phyloP scores from a whole-genome alignment of 805 yeast species.

The Wickerhamiella australiensis region DNA sequence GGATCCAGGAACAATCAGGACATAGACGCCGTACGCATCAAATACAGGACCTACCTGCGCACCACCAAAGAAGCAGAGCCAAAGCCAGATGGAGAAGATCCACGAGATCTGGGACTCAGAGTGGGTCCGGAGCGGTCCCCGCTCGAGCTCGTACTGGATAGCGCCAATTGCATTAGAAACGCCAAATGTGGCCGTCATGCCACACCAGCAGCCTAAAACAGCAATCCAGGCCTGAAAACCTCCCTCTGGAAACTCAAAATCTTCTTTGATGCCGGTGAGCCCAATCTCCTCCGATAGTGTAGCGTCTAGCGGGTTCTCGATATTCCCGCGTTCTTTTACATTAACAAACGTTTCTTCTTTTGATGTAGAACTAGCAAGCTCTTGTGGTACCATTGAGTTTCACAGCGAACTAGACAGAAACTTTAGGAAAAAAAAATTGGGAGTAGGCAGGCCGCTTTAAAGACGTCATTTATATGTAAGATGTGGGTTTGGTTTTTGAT shows the following conservation, averaged over 20 bases:
- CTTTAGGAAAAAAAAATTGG: no score
- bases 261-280: not conserved
- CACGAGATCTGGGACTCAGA: conserved; percentile 47
- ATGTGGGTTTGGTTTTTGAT: not conserved
- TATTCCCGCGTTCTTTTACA: not conserved
- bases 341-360: not conserved
- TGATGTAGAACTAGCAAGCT: not conserved
- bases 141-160: conserved; percentile 48
- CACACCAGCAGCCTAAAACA: conserved; percentile 45
- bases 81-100: conserved; percentile 42
- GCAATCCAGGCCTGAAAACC: conserved; percentile 46
- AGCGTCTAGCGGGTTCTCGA: not conserved
- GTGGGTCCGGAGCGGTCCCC: conserved; percentile 37
- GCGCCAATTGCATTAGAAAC: conserved; percentile 55
- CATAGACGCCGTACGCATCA: conserved; percentile 45
- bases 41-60: conserved; percentile 41
- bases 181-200: conserved; percentile 50
- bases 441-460: no score
- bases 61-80: conserved; percentile 34
- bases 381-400: not conserved
- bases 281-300: not conserved
- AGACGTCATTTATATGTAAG: not conserved
- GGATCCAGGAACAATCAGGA: conserved; percentile 36
- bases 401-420: not conserved
- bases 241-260: conserved; percentile 36